Evolutionary conservation across 805 yeast species (phyloP), one percentile per base, ranked within the genome.

Genomic region (Candida nanaspora): DNA sequence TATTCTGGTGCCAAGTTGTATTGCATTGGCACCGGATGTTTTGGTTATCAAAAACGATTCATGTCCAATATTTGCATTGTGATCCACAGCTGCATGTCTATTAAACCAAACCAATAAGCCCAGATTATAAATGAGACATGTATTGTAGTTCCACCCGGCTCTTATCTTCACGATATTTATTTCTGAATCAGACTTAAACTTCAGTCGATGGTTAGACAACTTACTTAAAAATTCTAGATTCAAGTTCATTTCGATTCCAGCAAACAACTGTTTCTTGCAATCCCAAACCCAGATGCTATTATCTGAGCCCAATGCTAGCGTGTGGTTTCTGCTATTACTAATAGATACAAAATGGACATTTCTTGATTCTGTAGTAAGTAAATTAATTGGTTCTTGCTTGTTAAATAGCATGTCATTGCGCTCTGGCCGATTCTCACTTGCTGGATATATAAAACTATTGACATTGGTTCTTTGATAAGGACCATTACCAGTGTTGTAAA

Each of bases 61-160:
- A 14, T 20, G 28, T 7, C 56, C 55, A 35, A 40, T 47, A 22
- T 53, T 47, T 21, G 52, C 57, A 8, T 11, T 18, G 21, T 11
- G n/a, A 14, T 21, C 5, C 5, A 13, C 26, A 6, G 10, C 20
- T 11, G 25, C 25, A 3, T 32, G 49, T 34, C 76, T 50, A 1
- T 53, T 38, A 33, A 63, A 66, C 89, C 89, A 82, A 15, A 74
- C 66, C 0, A 80, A 68, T 21, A 84, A 55, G 0, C 89, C 87
- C 36, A 70, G 61, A 6, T 61, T 60, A 16, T 62, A 62, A 2
- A 78, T 58, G 37, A 68, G 63, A 18, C 75, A 74, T 33, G 76
- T 74, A 39, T 76, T 72, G 14, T 70, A 56, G 43, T 73, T 70
- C 91, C 91, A 83, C 0, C 91, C 93, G 15, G 86, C 80, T 11